phyloP scores from a whole-genome alignment of 306 rosid genomes.

The Senna tora region DNA sequence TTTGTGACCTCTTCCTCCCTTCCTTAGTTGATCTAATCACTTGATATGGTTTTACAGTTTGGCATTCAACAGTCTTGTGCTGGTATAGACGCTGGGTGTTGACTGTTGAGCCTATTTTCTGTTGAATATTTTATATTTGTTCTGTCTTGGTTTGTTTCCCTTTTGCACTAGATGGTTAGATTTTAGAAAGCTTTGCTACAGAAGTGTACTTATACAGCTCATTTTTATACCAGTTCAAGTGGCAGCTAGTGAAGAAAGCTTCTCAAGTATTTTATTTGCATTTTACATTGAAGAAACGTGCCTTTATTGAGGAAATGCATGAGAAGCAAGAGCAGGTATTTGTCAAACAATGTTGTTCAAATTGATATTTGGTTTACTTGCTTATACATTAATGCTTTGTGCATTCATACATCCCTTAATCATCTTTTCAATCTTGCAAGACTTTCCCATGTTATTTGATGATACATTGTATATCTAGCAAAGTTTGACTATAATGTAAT shows the following conservation, averaged over 20 bases:
- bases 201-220: not conserved
- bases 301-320: slow-evolving; percentile 83
- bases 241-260: slow-evolving; percentile 95
- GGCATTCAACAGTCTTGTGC: not conserved
- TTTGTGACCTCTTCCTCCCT: not conserved
- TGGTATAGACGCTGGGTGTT: not conserved
- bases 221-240: slow-evolving; percentile 43
- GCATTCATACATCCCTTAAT: not conserved
- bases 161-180: not conserved
- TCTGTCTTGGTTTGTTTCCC: not conserved
- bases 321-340: slow-evolving; percentile 98
- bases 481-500: slow-evolving; percentile 58
- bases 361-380: slow-evolving; percentile 22
- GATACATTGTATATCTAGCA: slow-evolving; percentile 45
- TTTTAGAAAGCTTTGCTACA: not conserved
- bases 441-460: slow-evolving; percentile 39
- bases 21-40: not conserved
- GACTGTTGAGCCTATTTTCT: not conserved
- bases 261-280: slow-evolving; percentile 89
- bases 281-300: slow-evolving; percentile 91
- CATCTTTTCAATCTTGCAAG: slow-evolving; percentile 10
- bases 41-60: not conserved
- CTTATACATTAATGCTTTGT: slow-evolving; percentile 23
- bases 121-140: not conserved
- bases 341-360: slow-evolving; percentile 15